Evolutionary conservation across 164 flowering plant species (phyloP).

Genomic region (Magnolia officinalis): DNA sequence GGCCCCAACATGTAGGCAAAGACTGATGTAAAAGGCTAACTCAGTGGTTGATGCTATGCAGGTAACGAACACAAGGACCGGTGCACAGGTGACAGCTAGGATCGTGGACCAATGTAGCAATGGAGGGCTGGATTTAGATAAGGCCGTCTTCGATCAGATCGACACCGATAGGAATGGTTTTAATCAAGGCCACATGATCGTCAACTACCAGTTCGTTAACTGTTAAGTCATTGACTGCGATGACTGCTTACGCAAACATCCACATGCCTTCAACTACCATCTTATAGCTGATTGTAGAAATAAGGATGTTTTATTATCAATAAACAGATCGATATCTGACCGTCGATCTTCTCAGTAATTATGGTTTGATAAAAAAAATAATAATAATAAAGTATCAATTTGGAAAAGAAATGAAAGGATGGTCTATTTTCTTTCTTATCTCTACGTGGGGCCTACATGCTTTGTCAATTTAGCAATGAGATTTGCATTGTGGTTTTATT

Average conservation of each 20-base stretch:
- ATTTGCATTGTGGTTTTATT: conserved; percentile 51
- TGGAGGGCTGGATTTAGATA: conserved; percentile 73
- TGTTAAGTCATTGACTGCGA: conserved; percentile 27
- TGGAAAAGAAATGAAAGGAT: too few species aligned
- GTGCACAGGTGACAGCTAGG: conserved; percentile 48
- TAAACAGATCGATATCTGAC: neutral
- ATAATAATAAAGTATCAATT: too few species aligned
- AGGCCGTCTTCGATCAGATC: conserved; percentile 32
- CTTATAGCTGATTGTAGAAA: neutral
- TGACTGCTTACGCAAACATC: conserved; percentile 5
- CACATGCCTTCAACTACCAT: too few species aligned
- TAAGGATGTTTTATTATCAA: neutral
- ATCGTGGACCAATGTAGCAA: conserved; percentile 77
- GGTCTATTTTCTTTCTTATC: too few species aligned
- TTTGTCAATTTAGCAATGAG: conserved; percentile 55
- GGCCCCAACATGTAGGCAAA: conserved; percentile 6
- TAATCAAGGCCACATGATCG: conserved; percentile 39
- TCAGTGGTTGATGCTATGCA: conserved; percentile 10
- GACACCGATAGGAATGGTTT: conserved; percentile 59
- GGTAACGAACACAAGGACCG: conserved; percentile 60
- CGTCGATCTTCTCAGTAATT: too few species aligned
- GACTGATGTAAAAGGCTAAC: neutral
- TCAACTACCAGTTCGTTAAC: conserved; percentile 49
- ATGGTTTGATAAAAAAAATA: too few species aligned
- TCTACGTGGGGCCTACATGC: too few species aligned